A percentile compares a stretch with the other conserved stretches of the same genome.
Evolutionary conservation across 208 protist species (phyloP).

Genomic region (Phytomonas francai): DNA sequence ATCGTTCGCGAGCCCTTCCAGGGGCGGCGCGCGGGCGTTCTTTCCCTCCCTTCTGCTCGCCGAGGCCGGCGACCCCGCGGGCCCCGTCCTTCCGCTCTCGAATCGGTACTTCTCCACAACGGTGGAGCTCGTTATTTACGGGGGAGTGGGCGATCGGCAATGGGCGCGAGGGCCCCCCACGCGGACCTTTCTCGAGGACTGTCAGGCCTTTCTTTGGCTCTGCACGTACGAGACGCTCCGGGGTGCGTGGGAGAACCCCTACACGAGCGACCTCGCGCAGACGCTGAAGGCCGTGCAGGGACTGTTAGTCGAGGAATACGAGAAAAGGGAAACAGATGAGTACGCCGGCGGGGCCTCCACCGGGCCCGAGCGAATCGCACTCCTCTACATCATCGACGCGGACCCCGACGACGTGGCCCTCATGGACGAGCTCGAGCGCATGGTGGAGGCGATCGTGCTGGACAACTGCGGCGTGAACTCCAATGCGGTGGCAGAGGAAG

Average conservation of each 20-base stretch:
- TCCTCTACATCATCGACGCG: slow-evolving; percentile 19
- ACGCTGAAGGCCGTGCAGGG: not conserved
- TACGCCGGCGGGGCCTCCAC: not conserved
- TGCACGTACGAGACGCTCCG: not conserved
- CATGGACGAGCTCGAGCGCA: slow-evolving; percentile 8
- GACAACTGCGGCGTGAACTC: not conserved
- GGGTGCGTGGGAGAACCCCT: no score
- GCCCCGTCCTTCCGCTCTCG: not conserved
- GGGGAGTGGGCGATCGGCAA: slow-evolving; percentile 5
- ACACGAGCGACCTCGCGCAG: not conserved
- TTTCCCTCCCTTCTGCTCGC: not conserved
- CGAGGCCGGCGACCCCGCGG: slow-evolving; percentile 2
- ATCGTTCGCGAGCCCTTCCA: not conserved
- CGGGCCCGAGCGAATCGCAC: slow-evolving; percentile 6
- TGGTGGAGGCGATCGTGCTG: no score
- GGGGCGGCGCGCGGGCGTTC: not conserved
- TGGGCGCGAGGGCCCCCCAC: not conserved
- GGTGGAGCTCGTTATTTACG: slow-evolving; percentile 12
- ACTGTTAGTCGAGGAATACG: not conserved
- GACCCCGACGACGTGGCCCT: slow-evolving; percentile 1
- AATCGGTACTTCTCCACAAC: slow-evolving; percentile 32
- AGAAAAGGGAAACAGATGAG: not conserved
- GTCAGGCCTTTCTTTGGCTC: not conserved
- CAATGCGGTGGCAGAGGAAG: slow-evolving; percentile 5
- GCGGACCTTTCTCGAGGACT: not conserved